Conservation (phyloP, 2,329 filamentous ascomycete genomes). For the Parastagonospora avenae region DNA sequence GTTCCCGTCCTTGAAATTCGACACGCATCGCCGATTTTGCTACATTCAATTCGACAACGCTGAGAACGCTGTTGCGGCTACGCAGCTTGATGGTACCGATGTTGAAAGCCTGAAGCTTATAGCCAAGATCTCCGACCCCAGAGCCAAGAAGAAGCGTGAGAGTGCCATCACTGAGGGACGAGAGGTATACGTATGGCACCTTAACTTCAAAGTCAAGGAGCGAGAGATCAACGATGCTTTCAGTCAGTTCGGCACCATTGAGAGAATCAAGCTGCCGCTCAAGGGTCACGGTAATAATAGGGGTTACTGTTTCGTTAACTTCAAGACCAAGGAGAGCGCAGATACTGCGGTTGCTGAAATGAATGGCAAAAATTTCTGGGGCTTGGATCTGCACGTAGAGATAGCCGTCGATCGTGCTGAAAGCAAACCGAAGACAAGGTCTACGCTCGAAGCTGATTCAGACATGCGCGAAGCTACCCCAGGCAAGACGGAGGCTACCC, state of each 20-base stretch:
- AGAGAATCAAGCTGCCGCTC: conserved; percentile 72
- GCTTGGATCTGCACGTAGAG: conserved; percentile 68
- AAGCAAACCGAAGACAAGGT: conserved; percentile 52
- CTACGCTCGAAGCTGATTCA: conserved; percentile 42
- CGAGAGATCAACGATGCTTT: conserved; percentile 74
- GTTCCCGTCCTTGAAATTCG: conserved; percentile 89
- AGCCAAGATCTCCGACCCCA: conserved; percentile 84
- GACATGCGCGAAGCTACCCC: conserved; percentile 45
- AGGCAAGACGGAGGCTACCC: conserved; percentile 31
- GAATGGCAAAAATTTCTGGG: conserved; percentile 72
- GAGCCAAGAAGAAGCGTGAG: conserved; percentile 75
- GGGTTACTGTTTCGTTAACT: conserved; percentile 82
- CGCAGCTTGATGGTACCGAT: conserved; percentile 71
- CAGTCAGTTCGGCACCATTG: conserved; percentile 74
- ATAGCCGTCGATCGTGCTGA: conserved; percentile 51
- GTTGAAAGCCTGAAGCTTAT: conserved; percentile 71
- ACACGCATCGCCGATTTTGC: conserved; percentile 89
- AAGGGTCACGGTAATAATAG: conserved; percentile 69
- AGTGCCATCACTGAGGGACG: conserved; percentile 85
- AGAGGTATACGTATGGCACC: conserved; percentile 84
- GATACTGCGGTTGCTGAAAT: conserved; percentile 67
- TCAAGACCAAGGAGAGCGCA: conserved; percentile 69
- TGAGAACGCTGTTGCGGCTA: conserved; percentile 57
- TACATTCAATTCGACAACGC: conserved; percentile 84
- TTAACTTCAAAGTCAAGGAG: conserved; percentile 79